Evolutionary conservation across 2,329 filamentous ascomycete species (phyloP).

Genomic region (Penicillium expansum): DNA sequence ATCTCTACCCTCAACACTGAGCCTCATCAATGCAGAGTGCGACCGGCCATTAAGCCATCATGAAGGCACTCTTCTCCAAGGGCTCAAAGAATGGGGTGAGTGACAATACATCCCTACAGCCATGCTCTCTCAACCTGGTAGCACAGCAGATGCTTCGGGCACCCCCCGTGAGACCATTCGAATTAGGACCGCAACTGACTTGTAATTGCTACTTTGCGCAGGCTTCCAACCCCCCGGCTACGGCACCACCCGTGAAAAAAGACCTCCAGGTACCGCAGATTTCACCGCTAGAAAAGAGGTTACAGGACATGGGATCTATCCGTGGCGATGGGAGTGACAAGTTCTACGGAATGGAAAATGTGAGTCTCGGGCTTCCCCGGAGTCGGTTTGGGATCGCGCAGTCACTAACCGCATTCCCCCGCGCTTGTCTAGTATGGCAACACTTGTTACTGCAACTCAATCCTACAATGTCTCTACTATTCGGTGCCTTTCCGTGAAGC

Average conservation of each 20-base stretch:
- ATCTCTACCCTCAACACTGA: background rate
- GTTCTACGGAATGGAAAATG: slow-evolving; percentile 98
- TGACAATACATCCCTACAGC: slow-evolving; percentile 9
- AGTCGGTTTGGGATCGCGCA: background rate
- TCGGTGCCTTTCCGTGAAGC: slow-evolving; percentile 90
- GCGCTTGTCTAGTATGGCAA: slow-evolving; percentile 74
- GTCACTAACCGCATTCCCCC: slow-evolving; percentile 19
- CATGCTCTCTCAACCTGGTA: slow-evolving; percentile 14
- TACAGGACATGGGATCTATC: slow-evolving; percentile 76
- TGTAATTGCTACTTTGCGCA: slow-evolving; percentile 24
- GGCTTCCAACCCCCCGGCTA: slow-evolving; percentile 49
- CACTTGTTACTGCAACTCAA: slow-evolving; percentile 98
- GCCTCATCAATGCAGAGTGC: slow-evolving; percentile 30
- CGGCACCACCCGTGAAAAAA: slow-evolving; percentile 55
- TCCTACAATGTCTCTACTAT: slow-evolving; percentile 95
- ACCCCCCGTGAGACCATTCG: slow-evolving; percentile 16
- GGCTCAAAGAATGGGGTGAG: slow-evolving; percentile 41
- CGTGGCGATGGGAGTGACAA: slow-evolving; percentile 90
- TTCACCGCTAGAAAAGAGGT: slow-evolving; percentile 68
- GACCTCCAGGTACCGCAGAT: slow-evolving; percentile 56
- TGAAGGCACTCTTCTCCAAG: slow-evolving; percentile 43
- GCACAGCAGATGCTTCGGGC: slow-evolving; percentile 15
- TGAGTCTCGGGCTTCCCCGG: slow-evolving; percentile 52
- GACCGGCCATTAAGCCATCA: slow-evolving; percentile 26
- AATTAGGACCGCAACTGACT: slow-evolving; percentile 20